A percentile compares a stretch with the other conserved stretches of the same genome.
Conservation (phyloP, 352 stramenopile genomes). For the Phytophthora sp. region DNA sequence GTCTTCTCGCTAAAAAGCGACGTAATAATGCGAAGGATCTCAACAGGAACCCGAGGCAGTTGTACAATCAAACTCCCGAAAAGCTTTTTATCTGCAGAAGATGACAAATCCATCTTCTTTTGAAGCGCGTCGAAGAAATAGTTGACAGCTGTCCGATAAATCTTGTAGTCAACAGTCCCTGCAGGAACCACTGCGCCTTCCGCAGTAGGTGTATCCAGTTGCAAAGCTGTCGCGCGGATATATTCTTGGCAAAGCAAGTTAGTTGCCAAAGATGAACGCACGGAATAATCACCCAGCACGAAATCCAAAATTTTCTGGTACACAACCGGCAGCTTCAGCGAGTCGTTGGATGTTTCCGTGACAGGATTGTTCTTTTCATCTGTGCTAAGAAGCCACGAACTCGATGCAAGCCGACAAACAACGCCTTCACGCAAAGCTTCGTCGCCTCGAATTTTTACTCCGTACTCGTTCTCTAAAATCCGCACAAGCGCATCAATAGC, state of each 20-base stretch:
- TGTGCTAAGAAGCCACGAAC: slow-evolving; percentile 61
- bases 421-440: slow-evolving; percentile 68
- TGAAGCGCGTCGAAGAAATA: slow-evolving; percentile 60
- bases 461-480: slow-evolving; percentile 82
- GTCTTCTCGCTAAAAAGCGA: slow-evolving; percentile 60
- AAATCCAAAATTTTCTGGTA: slow-evolving; percentile 79
- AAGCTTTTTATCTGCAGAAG: slow-evolving; percentile 70
- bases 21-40: slow-evolving; percentile 59
- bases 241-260: slow-evolving; percentile 73
- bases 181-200: background rate
- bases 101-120: slow-evolving; percentile 61
- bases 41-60: slow-evolving; percentile 62
- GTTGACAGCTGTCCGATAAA: slow-evolving; percentile 50
- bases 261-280: slow-evolving; percentile 54
- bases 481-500: slow-evolving; percentile 63
- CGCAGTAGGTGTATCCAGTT: slow-evolving; percentile 4
- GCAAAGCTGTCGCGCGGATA: slow-evolving; percentile 46
- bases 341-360: slow-evolving; percentile 7
- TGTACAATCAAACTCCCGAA: slow-evolving; percentile 63
- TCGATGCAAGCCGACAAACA: slow-evolving; percentile 71
- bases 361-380: slow-evolving; percentile 44
- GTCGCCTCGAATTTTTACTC: slow-evolving; percentile 67
- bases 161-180: slow-evolving; percentile 20
- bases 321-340: slow-evolving; percentile 51
- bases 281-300: slow-evolving; percentile 59